phyloP scores from a whole-genome alignment of 1,284 basidiomycete genomes.

The Ustanciosporium gigantosporum region DNA sequence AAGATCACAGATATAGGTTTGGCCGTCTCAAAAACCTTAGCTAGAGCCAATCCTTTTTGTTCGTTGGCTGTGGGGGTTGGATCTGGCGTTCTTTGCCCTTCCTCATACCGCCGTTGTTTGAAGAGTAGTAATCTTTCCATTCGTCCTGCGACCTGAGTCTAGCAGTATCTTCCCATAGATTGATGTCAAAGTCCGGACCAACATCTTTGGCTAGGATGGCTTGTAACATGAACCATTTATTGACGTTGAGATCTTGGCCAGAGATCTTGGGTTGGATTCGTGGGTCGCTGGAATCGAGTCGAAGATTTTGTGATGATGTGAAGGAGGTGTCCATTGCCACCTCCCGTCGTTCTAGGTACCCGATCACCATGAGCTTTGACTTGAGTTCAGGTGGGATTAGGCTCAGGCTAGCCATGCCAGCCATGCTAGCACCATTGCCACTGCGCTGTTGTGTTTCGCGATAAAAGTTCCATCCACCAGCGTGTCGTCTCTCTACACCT shows the following conservation, averaged over 20 bases:
- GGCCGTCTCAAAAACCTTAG: too few relatives aligned
- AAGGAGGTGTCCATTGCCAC: constrained; percentile 1
- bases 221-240: constrained; percentile 19
- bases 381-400: constrained; percentile 12
- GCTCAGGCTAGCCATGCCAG: not conserved
- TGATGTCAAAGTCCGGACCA: constrained; percentile 9
- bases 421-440: not conserved
- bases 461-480: constrained; percentile 1
- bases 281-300: too few relatives aligned
- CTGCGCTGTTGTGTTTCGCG: not conserved
- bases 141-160: constrained; percentile 10
- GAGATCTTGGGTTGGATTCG: too few relatives aligned
- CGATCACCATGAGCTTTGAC: constrained; percentile 16
- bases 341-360: constrained; percentile 1
- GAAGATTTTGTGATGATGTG: too few relatives aligned
- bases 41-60: too few relatives aligned
- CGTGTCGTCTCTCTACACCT: not conserved
- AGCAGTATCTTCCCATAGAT: constrained; percentile 22
- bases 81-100: too few relatives aligned
- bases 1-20: too few relatives aligned
- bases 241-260: too few relatives aligned
- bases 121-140: constrained; percentile 3
- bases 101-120: too few relatives aligned
- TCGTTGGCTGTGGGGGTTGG: too few relatives aligned
- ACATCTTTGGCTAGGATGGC: constrained; percentile 12